Base-by-base conservation (phyloP, 1,139 yeast genomes). In the Hansenula lynferdii region DNA sequence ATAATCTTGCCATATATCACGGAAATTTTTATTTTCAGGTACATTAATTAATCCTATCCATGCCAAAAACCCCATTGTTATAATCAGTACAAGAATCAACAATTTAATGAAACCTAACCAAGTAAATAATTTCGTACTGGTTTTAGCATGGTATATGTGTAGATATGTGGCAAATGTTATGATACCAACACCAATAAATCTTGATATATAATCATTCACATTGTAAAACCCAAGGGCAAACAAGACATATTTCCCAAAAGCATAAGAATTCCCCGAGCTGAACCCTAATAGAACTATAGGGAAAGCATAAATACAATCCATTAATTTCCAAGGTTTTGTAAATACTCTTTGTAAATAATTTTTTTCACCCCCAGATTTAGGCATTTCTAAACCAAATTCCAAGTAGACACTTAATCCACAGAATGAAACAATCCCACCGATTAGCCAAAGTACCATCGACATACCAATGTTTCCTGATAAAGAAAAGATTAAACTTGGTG, bases 351-450 rank as follows among this genome's bases (percentile, higher is more conserved):
- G 62, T n/a, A 72, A 50, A 49, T 72, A 72, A 51, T 72, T 72
- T 57, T 69, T 68, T 49, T 72, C 77, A 3, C 77, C 77, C 0
- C 77, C 77, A 45, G 69, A 70, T 30, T 57, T 57, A 35, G 76
- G 77, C 28, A 72, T 49, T 38, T 70, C 72, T 36, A 72, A 52
- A 5, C 77, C 74, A 53, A 57, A 72, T 45, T 72, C 77, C 23
- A 72, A 49, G 51, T 69, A 72, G 6, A 71, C 67, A 28, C 70
- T 54, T 26, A 72, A 55, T 6, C 77, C 77, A 45, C 74, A 66
- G 38, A 70, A 68, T 16, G 72, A 65, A 19, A 72, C 62, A 12
- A 70, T 38, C 12, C 75, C 75, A 6, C 77, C 77, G 2, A 69
- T 21, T 0, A 67, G 39, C 67, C 74, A 72, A n/a, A 72, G 49